phyloP scores from a whole-genome alignment of 225 moss, liverwort and hornwort genomes.

The Rhytidiadelphus loreus region DNA sequence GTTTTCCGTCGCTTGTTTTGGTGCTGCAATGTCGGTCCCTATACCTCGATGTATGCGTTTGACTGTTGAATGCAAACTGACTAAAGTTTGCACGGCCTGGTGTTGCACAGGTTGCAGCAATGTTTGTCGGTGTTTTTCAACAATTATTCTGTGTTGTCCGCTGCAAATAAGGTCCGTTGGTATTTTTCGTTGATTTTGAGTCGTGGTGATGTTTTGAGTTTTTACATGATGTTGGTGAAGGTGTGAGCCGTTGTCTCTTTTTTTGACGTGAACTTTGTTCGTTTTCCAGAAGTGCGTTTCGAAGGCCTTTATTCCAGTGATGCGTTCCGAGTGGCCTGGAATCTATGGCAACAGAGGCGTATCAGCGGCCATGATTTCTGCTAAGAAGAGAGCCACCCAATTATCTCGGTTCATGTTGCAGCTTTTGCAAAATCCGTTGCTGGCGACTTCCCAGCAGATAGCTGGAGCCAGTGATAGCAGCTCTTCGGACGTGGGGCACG shows the following conservation, averaged over 20 bases:
- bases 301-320: slow-evolving; percentile 59
- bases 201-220: background rate
- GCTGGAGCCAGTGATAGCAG: slow-evolving; percentile 8
- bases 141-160: slow-evolving; percentile 61
- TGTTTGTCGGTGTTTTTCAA: slow-evolving; percentile 79
- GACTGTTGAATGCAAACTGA: background rate
- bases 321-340: slow-evolving; percentile 88
- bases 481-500: slow-evolving; percentile 29
- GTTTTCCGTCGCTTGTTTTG: background rate
- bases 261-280: background rate
- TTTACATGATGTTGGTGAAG: background rate
- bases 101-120: slow-evolving; percentile 58
- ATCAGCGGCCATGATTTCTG: slow-evolving; percentile 39
- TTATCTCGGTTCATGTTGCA: slow-evolving; percentile 78
- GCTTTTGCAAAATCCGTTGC: slow-evolving; percentile 56
- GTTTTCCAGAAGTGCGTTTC: slow-evolving; percentile 63
- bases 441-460: slow-evolving; percentile 13
- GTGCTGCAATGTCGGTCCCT: background rate
- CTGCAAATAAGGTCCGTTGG: slow-evolving; percentile 57
- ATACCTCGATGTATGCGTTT: background rate
- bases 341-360: slow-evolving; percentile 40
- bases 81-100: background rate
- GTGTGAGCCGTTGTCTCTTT: background rate
- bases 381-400: slow-evolving; percentile 59
- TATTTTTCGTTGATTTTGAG: background rate